These are phyloP conservation scores for Vicia faba DNA, from an alignment of 306 rosid species.

Conservation along the genomic window DNA sequence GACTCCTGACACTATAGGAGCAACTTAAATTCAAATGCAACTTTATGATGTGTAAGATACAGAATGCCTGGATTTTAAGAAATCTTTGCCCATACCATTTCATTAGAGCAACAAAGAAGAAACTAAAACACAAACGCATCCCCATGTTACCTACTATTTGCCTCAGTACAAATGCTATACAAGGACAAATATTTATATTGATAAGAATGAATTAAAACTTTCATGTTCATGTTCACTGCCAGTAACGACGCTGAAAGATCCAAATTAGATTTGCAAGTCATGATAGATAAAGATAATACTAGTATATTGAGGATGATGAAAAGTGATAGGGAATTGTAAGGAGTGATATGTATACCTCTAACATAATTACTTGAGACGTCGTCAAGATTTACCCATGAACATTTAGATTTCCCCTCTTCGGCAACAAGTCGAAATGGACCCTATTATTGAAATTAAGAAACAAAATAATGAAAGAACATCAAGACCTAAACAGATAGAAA, in stretches of 20 bases:
- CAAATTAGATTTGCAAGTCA: slow-evolving; percentile 27
- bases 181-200: slow-evolving; percentile 21
- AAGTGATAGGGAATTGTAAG: slow-evolving; percentile 31
- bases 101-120: slow-evolving; percentile 22
- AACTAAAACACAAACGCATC: slow-evolving; percentile 24
- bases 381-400: slow-evolving; percentile 98
- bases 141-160: neutral
- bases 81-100: slow-evolving; percentile 17
- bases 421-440: slow-evolving; percentile 97
- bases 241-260: slow-evolving; percentile 16
- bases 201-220: neutral
- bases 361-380: slow-evolving; percentile 80
- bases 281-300: neutral
- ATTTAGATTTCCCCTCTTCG: slow-evolving; percentile 96
- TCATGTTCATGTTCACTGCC: slow-evolving; percentile 7
- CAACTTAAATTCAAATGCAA: slow-evolving; percentile 5
- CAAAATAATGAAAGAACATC: slow-evolving; percentile 18
- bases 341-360: slow-evolving; percentile 60
- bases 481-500: slow-evolving; percentile 8
- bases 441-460: slow-evolving; percentile 43
- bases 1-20: slow-evolving; percentile 5
- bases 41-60: neutral
- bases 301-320: slow-evolving; percentile 5
- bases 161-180: slow-evolving; percentile 14
- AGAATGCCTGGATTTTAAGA: slow-evolving; percentile 30